phyloP scores from a whole-genome alignment of 2,329 filamentous ascomycete species.

The Plenodomus biglobosus region DNA sequence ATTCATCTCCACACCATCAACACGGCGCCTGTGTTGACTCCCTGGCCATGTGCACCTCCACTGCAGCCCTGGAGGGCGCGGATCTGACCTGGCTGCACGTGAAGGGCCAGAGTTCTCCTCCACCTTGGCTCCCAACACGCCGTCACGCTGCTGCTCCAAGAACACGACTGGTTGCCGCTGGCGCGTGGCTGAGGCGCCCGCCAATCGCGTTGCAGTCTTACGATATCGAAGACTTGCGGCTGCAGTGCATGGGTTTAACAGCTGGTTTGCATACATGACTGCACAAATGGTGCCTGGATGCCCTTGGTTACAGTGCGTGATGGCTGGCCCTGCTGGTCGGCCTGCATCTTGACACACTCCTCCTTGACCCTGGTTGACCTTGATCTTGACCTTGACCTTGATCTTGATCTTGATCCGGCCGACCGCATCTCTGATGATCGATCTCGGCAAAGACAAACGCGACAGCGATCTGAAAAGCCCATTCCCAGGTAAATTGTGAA shows the following conservation, averaged over 20 bases:
- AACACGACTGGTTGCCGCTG: conserved; percentile 22
- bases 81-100: conserved; percentile 21
- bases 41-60: background rate
- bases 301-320: background rate
- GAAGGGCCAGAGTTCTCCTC: conserved; percentile 20
- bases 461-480: background rate
- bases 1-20: too few species aligned
- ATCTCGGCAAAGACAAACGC: background rate
- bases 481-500: background rate
- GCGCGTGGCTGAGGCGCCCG: conserved; percentile 25
- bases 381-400: too few species aligned
- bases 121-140: conserved; percentile 10
- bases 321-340: conserved; percentile 2
- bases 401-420: too few species aligned
- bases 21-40: background rate
- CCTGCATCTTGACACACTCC: too few species aligned
- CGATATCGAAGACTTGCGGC: conserved; percentile 2
- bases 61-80: conserved; percentile 5
- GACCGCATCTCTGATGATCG: background rate
- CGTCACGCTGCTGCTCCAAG: conserved; percentile 19
- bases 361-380: too few species aligned
- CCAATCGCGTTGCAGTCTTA: conserved; percentile 13
- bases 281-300: background rate
- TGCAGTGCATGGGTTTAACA: conserved; percentile 9
- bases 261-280: conserved; percentile 5